A percentile compares a stretch with the other conserved stretches of the same genome.
phyloP scores from a whole-genome alignment of 2,329 filamentous ascomycete species.

The Penicillium nordicum region DNA sequence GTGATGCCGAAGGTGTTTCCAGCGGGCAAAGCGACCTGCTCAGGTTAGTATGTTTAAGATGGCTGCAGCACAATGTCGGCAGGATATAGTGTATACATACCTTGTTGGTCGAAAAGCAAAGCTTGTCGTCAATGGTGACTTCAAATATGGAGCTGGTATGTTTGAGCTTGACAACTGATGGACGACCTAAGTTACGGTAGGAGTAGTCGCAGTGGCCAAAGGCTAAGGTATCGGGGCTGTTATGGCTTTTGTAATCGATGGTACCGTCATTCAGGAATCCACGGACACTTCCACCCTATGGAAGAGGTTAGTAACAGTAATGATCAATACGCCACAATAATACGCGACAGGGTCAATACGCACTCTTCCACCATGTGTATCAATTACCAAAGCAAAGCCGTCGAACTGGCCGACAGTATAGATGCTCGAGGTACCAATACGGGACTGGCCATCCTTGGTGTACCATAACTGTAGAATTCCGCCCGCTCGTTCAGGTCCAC shows the following conservation, averaged over 20 bases:
- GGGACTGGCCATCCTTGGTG: constrained; percentile 62
- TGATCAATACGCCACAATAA: neutral
- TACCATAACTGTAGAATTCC: constrained; percentile 97
- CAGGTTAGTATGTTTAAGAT: constrained; percentile 1
- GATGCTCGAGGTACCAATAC: constrained; percentile 69
- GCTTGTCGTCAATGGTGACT: constrained; percentile 73
- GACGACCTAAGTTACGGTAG: constrained; percentile 87
- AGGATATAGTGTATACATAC: constrained; percentile 28
- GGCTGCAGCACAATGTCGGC: neutral
- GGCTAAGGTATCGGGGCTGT: constrained; percentile 75
- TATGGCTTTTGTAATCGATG: constrained; percentile 71
- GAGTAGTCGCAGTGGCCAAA: constrained; percentile 90
- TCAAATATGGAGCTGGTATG: constrained; percentile 62
- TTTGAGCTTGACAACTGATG: constrained; percentile 75
- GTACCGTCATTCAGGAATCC: constrained; percentile 92
- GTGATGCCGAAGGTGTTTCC: constrained; percentile 85
- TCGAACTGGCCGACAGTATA: constrained; percentile 85
- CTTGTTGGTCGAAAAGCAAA: constrained; percentile 79
- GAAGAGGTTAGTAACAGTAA: neutral
- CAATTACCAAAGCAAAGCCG: constrained; percentile 81
- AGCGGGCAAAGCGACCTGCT: constrained; percentile 66
- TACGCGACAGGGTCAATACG: constrained; percentile 9
- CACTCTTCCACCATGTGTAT: constrained; percentile 71
- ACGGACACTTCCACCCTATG: constrained; percentile 70
- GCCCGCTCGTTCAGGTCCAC: constrained; percentile 76